phyloP scores from a whole-genome alignment of 208 protist genomes.

The Angomonas deanei region DNA sequence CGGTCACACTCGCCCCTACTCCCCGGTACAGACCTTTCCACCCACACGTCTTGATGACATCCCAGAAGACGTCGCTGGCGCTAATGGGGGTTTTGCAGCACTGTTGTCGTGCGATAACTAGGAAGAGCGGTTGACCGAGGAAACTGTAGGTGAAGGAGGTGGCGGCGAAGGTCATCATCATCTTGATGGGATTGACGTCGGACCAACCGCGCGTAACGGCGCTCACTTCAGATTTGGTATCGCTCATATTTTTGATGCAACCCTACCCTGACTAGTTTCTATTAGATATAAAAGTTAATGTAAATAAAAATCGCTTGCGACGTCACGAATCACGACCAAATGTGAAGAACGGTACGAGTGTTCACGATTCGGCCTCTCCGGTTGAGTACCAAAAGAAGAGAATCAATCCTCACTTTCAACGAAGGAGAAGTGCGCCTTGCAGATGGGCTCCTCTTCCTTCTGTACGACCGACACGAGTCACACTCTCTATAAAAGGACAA shows the following conservation, averaged over 20 bases:
- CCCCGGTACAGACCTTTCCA: slow-evolving; percentile 61
- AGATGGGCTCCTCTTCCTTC: no score
- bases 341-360: no score
- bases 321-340: no score
- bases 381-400: no score
- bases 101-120: slow-evolving; percentile 76
- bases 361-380: no score
- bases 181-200: slow-evolving; percentile 51
- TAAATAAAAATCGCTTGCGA: no score
- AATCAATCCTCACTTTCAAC: no score
- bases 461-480: no score
- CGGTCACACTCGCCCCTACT: slow-evolving; percentile 45
- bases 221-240: slow-evolving; percentile 20
- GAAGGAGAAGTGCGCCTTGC: no score
- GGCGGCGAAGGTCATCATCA: slow-evolving; percentile 58
- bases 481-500: no score
- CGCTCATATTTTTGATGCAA: background rate
- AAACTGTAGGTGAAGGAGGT: slow-evolving; percentile 68
- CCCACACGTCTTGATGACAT: slow-evolving; percentile 41
- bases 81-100: slow-evolving; percentile 37
- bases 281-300: no score
- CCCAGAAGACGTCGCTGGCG: slow-evolving; percentile 30
- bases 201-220: slow-evolving; percentile 79
- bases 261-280: no score
- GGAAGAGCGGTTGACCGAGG: slow-evolving; percentile 62